Conservation (phyloP, 179 eudicot species). For the Drosera spatulata region DNA sequence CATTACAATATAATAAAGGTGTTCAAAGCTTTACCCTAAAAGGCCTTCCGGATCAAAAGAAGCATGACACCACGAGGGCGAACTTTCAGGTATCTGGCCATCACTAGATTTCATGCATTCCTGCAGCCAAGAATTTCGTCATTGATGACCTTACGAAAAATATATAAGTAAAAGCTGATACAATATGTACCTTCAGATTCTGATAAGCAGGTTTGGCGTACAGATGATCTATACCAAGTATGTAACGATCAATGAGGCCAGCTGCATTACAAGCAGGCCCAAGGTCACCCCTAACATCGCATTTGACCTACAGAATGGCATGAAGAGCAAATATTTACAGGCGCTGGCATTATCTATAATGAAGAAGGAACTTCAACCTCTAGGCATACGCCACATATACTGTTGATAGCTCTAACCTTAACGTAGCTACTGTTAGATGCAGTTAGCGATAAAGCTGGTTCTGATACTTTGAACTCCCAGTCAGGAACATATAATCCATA, state of each 20-base stretch:
- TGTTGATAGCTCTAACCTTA: conserved; percentile 23
- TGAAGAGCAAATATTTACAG: neutral
- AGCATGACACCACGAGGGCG: conserved; percentile 86
- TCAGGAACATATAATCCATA: conserved; percentile 77
- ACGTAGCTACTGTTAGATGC: conserved; percentile 26
- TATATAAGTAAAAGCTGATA: conserved; percentile 1
- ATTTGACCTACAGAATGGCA: conserved; percentile 36
- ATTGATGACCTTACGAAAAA: conserved; percentile 3
- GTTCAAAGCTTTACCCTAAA: conserved; percentile 40
- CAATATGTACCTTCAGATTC: conserved; percentile 51
- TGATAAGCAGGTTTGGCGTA: conserved; percentile 55
- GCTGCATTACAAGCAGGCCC: conserved; percentile 88
- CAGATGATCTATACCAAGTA: conserved; percentile 71
- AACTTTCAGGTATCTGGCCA: conserved; percentile 31
- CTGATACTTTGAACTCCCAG: conserved; percentile 50
- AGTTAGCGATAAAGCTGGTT: conserved; percentile 19
- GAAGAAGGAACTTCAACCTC: too few relatives aligned
- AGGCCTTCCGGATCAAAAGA: conserved; percentile 94
- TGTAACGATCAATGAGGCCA: conserved; percentile 73
- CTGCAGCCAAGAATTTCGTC: conserved; percentile 17
- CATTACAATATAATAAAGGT: neutral
- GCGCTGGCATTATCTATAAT: too few relatives aligned
- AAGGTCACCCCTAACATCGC: conserved; percentile 71
- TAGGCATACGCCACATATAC: too few relatives aligned
- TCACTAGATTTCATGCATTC: conserved; percentile 46